Conservation (phyloP, 2,329 filamentous ascomycete species). For the Elsinoe perseae region DNA sequence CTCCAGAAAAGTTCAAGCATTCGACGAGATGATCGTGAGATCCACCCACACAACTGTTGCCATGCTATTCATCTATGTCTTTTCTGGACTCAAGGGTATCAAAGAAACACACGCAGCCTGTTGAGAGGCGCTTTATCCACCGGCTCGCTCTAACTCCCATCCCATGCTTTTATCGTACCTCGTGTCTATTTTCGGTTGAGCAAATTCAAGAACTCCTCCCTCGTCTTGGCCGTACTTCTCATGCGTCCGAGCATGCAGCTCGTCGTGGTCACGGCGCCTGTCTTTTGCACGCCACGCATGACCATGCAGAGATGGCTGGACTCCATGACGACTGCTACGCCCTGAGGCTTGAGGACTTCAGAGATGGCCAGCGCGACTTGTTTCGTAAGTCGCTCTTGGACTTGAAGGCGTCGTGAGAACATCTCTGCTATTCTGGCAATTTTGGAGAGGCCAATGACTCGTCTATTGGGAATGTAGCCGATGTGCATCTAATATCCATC, state of each 20-base stretch:
- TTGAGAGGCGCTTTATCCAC: conserved; percentile 4
- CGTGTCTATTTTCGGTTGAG: conserved; percentile 24
- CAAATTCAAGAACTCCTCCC: conserved; percentile 90
- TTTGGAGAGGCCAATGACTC: conserved; percentile 92
- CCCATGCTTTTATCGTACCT: conserved; percentile 1
- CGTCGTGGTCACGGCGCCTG: conserved; percentile 76
- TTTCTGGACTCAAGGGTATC: conserved; percentile 4
- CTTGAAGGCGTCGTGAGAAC: conserved; percentile 87
- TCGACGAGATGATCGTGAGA: background rate
- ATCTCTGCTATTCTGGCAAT: conserved; percentile 93
- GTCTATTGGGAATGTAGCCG: conserved; percentile 85
- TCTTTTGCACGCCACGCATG: conserved; percentile 97
- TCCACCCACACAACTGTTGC: too few relatives aligned
- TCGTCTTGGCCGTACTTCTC: conserved; percentile 82
- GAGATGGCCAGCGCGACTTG: conserved; percentile 91
- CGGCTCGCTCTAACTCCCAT: background rate
- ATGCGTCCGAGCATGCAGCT: conserved; percentile 98
- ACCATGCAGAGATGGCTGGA: conserved; percentile 97
- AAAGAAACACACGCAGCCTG: conserved; percentile 9
- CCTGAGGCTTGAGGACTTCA: conserved; percentile 86
- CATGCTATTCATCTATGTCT: background rate
- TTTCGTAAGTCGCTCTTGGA: conserved; percentile 92
- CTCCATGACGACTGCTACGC: conserved; percentile 96
- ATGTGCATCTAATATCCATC: conserved; percentile 74
- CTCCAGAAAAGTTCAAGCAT: background rate